Base-by-base conservation (phyloP, 1,139 yeast species). In the Geotrichum restrictum region DNA sequence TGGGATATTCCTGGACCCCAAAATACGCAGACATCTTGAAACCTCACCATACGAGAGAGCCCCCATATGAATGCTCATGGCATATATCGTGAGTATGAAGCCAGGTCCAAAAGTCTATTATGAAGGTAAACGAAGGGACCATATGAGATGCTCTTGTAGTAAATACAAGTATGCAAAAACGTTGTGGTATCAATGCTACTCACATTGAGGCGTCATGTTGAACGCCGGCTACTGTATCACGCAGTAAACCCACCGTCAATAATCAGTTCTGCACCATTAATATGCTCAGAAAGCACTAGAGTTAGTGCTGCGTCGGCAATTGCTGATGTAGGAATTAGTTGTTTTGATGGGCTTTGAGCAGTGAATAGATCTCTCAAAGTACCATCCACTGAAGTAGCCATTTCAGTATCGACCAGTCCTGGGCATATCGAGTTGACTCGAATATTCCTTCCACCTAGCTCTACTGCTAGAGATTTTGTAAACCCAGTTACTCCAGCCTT, bases 361-460 rank as follows among this genome's bases (percentile, higher is more conserved):
- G 54, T 34, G 36, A 62, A 58, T n/a, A 52, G 45, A 3, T 57
- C 58, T 32, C 48, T 49, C 19, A 60, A 52, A 8, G 54, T 49
- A 3, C 49, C 41, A 13, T 60, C 45, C 27, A 59, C 59, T 11
- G 56, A 48, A 11, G 57, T 57, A 11, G 60, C 63, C 88, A 91
- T 91, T 29, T 80, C 88, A 0, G 98, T 91, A 46, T 80, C 88
- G 0, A 88, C 81, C 22, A 88, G 72, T 0, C 95, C 95, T 0
- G 96, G 96, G 8, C 84, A 67, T 0, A 91, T 67, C 1, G 85
- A 74, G 62, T 85, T 84, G 39, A 85, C 84, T 38, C 88, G 63
- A 3, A 83, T 73, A 1, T 73, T 69, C 40, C 70, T 67, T 0
- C 74, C 53, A 10, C 76, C 77, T 54, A 85, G 67, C 61, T 93